These are phyloP conservation scores for Bassia scoparia DNA, from an alignment of 148 eudicot species.

Conservation along the genomic window DNA sequence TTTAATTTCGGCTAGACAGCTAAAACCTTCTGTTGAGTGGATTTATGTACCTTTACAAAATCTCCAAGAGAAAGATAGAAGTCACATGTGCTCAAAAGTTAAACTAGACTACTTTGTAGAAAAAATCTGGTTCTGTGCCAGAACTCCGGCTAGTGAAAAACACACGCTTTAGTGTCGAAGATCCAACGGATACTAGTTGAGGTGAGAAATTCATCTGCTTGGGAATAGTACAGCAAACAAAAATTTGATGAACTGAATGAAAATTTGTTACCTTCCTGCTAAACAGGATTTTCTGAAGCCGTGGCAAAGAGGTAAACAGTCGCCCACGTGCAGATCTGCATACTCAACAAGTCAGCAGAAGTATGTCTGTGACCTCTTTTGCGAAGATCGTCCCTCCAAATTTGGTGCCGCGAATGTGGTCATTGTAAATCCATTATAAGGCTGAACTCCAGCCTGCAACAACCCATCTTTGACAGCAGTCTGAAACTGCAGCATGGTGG, in stretches of 20 bases:
- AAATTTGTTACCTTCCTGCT: slow-evolving; percentile 32
- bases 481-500: slow-evolving; percentile 62
- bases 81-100: background rate
- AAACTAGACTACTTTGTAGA: background rate
- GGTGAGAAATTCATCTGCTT: background rate
- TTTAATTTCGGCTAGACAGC: background rate
- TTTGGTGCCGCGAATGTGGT: slow-evolving; percentile 74
- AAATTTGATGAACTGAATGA: background rate
- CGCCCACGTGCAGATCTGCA: slow-evolving; percentile 51
- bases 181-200: background rate
- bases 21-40: background rate
- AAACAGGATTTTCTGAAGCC: slow-evolving; percentile 60
- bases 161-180: background rate
- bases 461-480: slow-evolving; percentile 70
- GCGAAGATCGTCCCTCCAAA: slow-evolving; percentile 72
- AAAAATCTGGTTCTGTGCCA: background rate
- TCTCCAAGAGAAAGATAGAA: background rate
- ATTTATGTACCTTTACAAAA: background rate
- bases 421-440: slow-evolving; percentile 64
- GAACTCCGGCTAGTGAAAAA: too few relatives aligned
- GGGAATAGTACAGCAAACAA: background rate
- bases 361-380: slow-evolving; percentile 61
- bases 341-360: slow-evolving; percentile 79
- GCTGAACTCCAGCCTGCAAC: slow-evolving; percentile 58
- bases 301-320: slow-evolving; percentile 56